Percentiles rank a stretch among this genome's conserved stretches.
These are phyloP conservation scores for Stephania japonica DNA, from an alignment of 164 flowering plant genomes.

Conservation along the genomic window DNA sequence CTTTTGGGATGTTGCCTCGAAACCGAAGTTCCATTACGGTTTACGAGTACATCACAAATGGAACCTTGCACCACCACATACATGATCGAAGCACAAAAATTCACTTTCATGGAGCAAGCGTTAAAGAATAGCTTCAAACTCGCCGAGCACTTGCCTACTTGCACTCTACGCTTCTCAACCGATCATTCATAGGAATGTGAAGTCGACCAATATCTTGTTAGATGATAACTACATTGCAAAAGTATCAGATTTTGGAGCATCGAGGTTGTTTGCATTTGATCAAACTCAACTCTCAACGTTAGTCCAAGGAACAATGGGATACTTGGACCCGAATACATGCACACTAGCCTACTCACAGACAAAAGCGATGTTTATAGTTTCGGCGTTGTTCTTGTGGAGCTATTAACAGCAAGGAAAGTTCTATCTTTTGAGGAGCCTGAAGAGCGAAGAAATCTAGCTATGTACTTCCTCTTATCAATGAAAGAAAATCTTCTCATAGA, in stretches of 20 bases:
- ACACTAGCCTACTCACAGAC: background rate
- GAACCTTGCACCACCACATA: background rate
- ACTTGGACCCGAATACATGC: conserved; percentile 7
- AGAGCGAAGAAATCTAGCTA: background rate
- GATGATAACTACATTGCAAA: conserved; percentile 17
- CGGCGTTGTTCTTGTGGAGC: conserved; percentile 21
- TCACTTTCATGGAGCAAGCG: background rate
- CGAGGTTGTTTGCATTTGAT: conserved; percentile 15
- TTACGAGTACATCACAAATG: background rate
- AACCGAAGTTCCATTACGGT: conserved; percentile 3
- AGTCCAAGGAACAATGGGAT: background rate
- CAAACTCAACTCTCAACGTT: background rate
- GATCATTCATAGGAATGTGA: conserved; percentile 1
- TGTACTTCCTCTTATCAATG: background rate
- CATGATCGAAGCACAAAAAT: background rate
- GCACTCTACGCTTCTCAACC: conserved; percentile 4
- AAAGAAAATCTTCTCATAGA: background rate
- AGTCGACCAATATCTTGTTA: background rate
- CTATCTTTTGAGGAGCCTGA: background rate
- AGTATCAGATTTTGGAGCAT: conserved; percentile 37
- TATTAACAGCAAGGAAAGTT: background rate
- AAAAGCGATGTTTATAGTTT: conserved; percentile 31
- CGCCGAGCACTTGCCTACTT: background rate
- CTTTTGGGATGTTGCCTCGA: conserved; percentile 5
- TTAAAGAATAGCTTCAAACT: background rate